Evolutionary conservation across 352 stramenopile species (phyloP), one percentile per base, ranked within the genome.

Genomic region (Salisapilia sapeloensis): DNA sequence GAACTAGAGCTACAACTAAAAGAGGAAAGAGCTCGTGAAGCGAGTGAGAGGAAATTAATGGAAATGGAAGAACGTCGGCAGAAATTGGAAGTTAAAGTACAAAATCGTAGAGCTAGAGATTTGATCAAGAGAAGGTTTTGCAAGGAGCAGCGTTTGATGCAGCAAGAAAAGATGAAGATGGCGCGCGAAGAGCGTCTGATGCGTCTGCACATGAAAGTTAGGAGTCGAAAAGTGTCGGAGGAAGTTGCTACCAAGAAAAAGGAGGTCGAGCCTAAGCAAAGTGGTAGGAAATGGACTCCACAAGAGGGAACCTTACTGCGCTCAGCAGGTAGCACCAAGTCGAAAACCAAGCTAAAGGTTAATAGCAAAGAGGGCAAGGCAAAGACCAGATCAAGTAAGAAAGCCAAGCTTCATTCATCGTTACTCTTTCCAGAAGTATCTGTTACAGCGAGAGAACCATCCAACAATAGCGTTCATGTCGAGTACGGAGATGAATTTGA

Each of bases 401-500:
- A 19, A 31, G 14, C 19, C 3, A 31, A 31, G 19, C 19, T 31
- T 16, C 26, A 14, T 31, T 31, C 26, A 3, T 19, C 19, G 6
- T 31, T 16, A 31, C 16, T 19, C 19, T 31, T 14, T 14, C 6
- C 26, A 3, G 3, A 31, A 6, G 26, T 31, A 19, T 14, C 14
- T 19, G 3, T 16, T 19, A 31, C 16, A 6, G 14, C 26, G 26
- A 6, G 3, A 31, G n/a, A 38, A 15, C 16, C 14, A 9, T 42
- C 41, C 10, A 24, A 50, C 29, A 25, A 19, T 9, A n/a, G n/a
- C n/a, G n/a, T n/a, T n/a, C n/a, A 65, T 33, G 66, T 72, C 36
- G 67, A 70, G 48, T 79, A 80, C 40, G 70, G 69, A 12, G 50
- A 79, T 29, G 61, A 83, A n/a, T 86, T 90, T 44, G 74, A 90